Evolutionary conservation across 371 early-diverging fungal genomes (phyloP).

Genomic region (Apophysomyces trapeziformis): DNA sequence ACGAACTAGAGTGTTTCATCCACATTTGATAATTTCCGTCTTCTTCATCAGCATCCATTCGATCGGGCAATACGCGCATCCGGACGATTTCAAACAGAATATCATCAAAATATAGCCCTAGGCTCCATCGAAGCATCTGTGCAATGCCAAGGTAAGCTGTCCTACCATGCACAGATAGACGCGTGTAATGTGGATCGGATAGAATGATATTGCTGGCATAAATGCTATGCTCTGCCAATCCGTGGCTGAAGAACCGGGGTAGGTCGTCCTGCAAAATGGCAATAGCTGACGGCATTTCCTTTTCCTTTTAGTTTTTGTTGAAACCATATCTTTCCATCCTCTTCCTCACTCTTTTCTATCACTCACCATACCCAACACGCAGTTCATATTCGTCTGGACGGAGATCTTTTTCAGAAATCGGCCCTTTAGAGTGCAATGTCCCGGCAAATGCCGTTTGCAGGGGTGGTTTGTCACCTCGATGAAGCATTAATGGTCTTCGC

Average conservation of each 20-base stretch:
- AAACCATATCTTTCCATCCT: neutral
- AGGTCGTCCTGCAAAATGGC: constrained; percentile 51
- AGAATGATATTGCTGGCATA: constrained; percentile 50
- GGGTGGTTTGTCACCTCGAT: neutral
- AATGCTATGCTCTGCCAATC: constrained; percentile 46
- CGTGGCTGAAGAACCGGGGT: constrained; percentile 49
- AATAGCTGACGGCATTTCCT: constrained; percentile 39
- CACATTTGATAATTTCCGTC: constrained; percentile 2
- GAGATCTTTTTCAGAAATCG: neutral
- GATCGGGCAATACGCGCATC: constrained; percentile 42
- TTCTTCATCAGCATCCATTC: constrained; percentile 12
- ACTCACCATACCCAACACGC: constrained; percentile 40
- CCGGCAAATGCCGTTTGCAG: constrained; percentile 1
- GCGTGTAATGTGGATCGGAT: constrained; percentile 62
- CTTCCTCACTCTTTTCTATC: neutral
- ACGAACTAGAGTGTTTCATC: neutral
- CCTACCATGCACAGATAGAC: constrained; percentile 49
- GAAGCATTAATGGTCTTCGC: neutral
- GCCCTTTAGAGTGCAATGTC: neutral
- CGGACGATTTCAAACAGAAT: constrained; percentile 39
- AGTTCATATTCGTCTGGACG: constrained; percentile 46
- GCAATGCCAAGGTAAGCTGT: constrained; percentile 55
- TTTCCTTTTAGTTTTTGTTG: neutral
- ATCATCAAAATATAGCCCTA: constrained; percentile 52
- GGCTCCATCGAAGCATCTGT: constrained; percentile 57